Evolutionary conservation across 2,329 filamentous ascomycete species (phyloP).

Genomic region (Pestalotiopsis sp.): DNA sequence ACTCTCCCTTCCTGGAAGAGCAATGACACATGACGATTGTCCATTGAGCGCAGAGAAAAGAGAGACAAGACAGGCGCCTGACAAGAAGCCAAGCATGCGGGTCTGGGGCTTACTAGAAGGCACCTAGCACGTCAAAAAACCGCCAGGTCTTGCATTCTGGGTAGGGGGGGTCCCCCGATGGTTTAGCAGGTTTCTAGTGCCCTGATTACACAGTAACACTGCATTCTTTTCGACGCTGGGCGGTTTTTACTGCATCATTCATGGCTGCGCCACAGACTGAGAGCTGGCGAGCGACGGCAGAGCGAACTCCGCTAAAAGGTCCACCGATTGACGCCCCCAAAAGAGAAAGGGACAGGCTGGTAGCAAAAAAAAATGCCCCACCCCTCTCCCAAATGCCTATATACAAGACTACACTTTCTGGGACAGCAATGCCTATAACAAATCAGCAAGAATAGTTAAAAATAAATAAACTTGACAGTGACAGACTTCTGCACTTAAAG

Average conservation of each 20-base stretch:
- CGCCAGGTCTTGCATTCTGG: not conserved
- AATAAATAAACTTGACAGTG: too few species aligned
- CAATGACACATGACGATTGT: not conserved
- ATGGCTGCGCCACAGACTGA: not conserved
- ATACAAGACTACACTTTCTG: too few species aligned
- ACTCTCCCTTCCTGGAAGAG: not conserved
- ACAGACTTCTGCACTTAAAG: too few species aligned
- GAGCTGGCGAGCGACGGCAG: not conserved
- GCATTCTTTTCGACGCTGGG: not conserved
- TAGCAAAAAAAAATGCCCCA: too few species aligned
- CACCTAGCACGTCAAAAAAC: not conserved
- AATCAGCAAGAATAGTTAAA: too few species aligned
- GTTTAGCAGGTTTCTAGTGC: not conserved
- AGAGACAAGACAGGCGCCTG: not conserved
- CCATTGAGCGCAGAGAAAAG: not conserved
- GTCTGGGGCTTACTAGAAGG: not conserved
- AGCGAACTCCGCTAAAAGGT: not conserved
- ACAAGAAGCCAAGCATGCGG: not conserved
- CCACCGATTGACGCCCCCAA: not conserved
- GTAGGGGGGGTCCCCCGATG: not conserved
- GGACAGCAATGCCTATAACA: too few species aligned
- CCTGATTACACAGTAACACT: not conserved
- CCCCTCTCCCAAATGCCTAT: too few species aligned
- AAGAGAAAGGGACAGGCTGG: too few species aligned
- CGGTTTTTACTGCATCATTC: not conserved